These are phyloP conservation scores for Nadsonia starkeyi-henricii DNA, from an alignment of 1,139 yeast genomes.

Conservation along the genomic window DNA sequence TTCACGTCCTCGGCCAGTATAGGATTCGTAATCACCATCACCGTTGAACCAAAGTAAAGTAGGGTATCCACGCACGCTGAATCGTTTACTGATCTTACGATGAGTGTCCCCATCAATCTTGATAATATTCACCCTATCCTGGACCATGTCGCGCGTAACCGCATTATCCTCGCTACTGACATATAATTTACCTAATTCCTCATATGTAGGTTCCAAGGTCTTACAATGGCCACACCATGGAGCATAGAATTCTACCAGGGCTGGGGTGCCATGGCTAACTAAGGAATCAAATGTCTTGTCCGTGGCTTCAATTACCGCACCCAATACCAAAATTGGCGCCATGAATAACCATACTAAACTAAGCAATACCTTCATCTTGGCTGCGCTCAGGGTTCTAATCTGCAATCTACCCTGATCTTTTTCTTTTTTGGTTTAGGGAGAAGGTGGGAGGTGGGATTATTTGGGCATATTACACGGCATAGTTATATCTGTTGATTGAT, in stretches of 20 bases:
- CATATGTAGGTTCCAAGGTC: slow-evolving; percentile 84
- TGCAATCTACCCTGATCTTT: too few relatives aligned
- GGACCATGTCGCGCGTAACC: slow-evolving; percentile 24
- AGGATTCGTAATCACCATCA: slow-evolving; percentile 15
- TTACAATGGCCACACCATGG: slow-evolving; percentile 99
- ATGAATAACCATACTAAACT: too few relatives aligned
- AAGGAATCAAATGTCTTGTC: neutral
- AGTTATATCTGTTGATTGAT: too few relatives aligned
- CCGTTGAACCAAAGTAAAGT: slow-evolving; percentile 45
- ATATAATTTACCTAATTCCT: slow-evolving; percentile 65
- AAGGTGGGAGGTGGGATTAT: too few relatives aligned
- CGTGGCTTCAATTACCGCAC: neutral
- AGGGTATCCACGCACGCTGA: slow-evolving; percentile 51
- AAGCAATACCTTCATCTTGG: too few relatives aligned
- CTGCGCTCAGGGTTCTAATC: too few relatives aligned
- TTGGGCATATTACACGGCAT: too few relatives aligned
- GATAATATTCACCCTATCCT: slow-evolving; percentile 48
- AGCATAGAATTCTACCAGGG: slow-evolving; percentile 81
- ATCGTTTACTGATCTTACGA: slow-evolving; percentile 39
- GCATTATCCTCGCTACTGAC: slow-evolving; percentile 31
- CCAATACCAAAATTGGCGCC: too few relatives aligned
- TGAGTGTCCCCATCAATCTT: slow-evolving; percentile 65
- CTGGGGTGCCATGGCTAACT: neutral
- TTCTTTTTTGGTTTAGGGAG: too few relatives aligned
- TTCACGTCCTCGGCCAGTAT: slow-evolving; percentile 25